Evolutionary conservation across 2,329 filamentous ascomycete genomes (phyloP).

Genomic region (Alternaria viburni): DNA sequence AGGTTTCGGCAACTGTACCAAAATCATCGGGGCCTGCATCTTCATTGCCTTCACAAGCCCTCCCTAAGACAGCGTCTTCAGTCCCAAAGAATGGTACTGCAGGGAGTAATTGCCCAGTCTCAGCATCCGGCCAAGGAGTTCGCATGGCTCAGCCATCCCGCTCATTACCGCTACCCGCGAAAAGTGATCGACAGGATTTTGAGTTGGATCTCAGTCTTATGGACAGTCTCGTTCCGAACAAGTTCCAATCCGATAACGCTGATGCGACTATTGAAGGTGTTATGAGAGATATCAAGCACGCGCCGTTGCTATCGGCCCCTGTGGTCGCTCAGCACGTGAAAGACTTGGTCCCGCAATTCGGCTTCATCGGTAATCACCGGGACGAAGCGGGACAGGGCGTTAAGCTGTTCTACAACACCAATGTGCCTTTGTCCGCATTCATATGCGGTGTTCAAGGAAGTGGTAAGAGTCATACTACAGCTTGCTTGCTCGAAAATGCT

Average conservation of each 20-base stretch:
- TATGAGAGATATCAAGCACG: not conserved
- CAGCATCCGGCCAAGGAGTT: too few relatives aligned
- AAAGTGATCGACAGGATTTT: too few relatives aligned
- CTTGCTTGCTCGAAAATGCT: slow-evolving; percentile 57
- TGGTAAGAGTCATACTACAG: slow-evolving; percentile 67
- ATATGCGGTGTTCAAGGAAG: slow-evolving; percentile 69
- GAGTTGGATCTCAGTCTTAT: not conserved
- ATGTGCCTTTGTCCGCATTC: slow-evolving; percentile 64
- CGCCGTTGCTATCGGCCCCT: not conserved
- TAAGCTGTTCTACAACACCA: slow-evolving; percentile 58
- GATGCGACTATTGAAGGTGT: not conserved
- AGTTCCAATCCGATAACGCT: not conserved
- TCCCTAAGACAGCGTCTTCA: too few relatives aligned
- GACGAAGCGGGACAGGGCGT: not conserved
- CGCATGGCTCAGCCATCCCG: too few relatives aligned
- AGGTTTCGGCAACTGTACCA: too few relatives aligned
- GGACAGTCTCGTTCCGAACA: not conserved
- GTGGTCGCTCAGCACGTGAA: not conserved
- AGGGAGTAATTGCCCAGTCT: too few relatives aligned
- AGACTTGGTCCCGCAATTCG: not conserved
- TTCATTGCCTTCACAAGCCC: too few relatives aligned
- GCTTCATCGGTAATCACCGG: not conserved
- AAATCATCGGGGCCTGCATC: too few relatives aligned
- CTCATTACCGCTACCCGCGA: too few relatives aligned
- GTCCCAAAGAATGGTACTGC: too few relatives aligned